Percentiles rank a stretch among this genome's conserved stretches.
These are phyloP conservation scores for Oryza australiensis DNA, from an alignment of 176 grass and related monocot genomes.

Conservation along the genomic window DNA sequence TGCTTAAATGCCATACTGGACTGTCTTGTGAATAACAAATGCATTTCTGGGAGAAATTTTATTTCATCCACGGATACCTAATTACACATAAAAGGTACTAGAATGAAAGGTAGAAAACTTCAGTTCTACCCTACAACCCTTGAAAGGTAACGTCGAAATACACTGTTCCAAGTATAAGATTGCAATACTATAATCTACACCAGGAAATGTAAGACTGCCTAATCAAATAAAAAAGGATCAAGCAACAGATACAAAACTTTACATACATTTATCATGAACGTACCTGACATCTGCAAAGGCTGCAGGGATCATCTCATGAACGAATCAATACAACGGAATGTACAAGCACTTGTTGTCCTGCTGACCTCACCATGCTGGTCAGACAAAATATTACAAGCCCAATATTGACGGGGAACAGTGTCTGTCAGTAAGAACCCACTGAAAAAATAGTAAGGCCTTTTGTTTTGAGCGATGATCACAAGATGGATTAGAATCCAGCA, in stretches of 20 bases:
- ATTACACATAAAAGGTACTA: neutral
- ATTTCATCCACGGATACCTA: neutral
- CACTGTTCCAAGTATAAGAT: no score
- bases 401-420: slow-evolving; percentile 8
- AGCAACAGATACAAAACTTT: neutral
- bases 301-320: slow-evolving; percentile 26
- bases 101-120: no score
- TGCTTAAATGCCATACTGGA: slow-evolving; percentile 22
- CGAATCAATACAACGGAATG: slow-evolving; percentile 2
- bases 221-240: neutral
- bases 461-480: slow-evolving; percentile 45
- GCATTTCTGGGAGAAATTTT: neutral
- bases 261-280: neutral
- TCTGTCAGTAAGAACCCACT: slow-evolving; percentile 1
- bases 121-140: neutral
- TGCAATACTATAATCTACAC: no score
- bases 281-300: slow-evolving; percentile 23
- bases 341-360: neutral
- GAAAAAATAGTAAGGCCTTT: slow-evolving; percentile 21
- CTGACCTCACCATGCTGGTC: slow-evolving; percentile 8
- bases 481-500: slow-evolving; percentile 39
- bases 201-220: no score
- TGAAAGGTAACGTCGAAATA: no score
- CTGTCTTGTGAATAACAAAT: slow-evolving; percentile 1
- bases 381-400: neutral